Evolutionary conservation across 2,329 filamentous ascomycete species (phyloP).

Genomic region (Eutypella sp.): DNA sequence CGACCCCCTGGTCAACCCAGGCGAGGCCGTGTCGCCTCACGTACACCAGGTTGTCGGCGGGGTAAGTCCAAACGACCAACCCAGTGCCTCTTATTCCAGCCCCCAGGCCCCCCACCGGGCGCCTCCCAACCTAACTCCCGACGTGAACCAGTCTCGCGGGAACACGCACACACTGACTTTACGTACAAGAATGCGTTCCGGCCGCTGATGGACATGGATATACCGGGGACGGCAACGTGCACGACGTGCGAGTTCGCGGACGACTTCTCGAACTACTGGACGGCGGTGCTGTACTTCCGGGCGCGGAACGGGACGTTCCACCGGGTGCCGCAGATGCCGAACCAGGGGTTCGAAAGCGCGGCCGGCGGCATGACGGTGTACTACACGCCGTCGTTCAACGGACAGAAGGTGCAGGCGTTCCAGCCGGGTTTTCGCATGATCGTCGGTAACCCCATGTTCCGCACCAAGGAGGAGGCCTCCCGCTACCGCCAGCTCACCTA

Average conservation of each 20-base stretch:
- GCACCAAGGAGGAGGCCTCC: slow-evolving; percentile 28
- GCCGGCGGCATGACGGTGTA: slow-evolving; percentile 39
- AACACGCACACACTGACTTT: not conserved
- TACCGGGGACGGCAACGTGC: slow-evolving; percentile 23
- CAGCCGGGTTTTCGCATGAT: slow-evolving; percentile 42
- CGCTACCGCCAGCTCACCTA: slow-evolving; percentile 39
- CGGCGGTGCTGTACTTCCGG: slow-evolving; percentile 28
- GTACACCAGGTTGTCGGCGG: slow-evolving; percentile 19
- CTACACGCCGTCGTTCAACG: slow-evolving; percentile 33
- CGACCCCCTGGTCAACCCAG: slow-evolving; percentile 18
- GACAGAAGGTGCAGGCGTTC: slow-evolving; percentile 37
- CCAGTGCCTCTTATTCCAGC: no score
- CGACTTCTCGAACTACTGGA: slow-evolving; percentile 31
- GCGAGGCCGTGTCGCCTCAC: slow-evolving; percentile 13
- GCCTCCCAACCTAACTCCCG: no score
- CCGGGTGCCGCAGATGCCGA: slow-evolving; percentile 30
- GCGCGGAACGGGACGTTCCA: slow-evolving; percentile 28
- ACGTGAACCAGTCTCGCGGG: not conserved
- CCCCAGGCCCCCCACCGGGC: no score
- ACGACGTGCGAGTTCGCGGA: slow-evolving; percentile 32
- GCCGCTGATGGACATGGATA: slow-evolving; percentile 2
- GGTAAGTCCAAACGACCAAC: no score
- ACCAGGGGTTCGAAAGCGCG: slow-evolving; percentile 25
- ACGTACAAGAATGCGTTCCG: slow-evolving; percentile 6
- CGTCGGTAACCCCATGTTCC: slow-evolving; percentile 32